These are phyloP conservation scores for Helenozyma baotianmanensis DNA, from an alignment of 805 yeast species.

Conservation along the genomic window DNA sequence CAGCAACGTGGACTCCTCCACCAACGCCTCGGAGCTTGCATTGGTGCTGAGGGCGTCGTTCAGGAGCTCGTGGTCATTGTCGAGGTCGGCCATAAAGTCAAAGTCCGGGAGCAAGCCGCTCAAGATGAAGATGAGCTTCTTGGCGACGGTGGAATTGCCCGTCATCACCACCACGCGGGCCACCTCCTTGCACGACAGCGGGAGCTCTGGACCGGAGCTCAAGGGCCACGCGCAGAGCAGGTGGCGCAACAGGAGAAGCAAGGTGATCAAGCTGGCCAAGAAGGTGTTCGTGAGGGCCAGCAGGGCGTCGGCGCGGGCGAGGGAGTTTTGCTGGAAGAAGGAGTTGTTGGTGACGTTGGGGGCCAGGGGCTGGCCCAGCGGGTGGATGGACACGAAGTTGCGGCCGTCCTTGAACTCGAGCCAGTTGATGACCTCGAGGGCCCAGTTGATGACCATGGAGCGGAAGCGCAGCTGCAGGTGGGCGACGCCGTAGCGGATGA, in stretches of 20 bases:
- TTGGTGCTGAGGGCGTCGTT: no score
- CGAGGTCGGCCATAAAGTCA: conserved; percentile 3
- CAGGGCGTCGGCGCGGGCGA: conserved; percentile 6
- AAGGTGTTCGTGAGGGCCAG: conserved; percentile 26
- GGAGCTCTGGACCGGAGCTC: no score
- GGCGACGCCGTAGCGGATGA: conserved; percentile 23
- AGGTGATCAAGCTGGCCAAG: conserved; percentile 43
- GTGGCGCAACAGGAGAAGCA: conserved; percentile 38
- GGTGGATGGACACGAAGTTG: conserved; percentile 6
- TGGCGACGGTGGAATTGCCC: conserved; percentile 56
- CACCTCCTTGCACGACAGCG: conserved; percentile 25
- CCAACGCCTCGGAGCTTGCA: no score
- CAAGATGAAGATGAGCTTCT: conserved; percentile 50
- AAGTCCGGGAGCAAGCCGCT: conserved; percentile 46
- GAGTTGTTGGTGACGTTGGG: conserved; percentile 6
- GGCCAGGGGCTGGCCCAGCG: conserved; percentile 6
- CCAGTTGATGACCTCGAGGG: conserved; percentile 50
- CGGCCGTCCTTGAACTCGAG: conserved; percentile 49
- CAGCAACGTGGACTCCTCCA: no score
- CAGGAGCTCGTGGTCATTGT: background rate
- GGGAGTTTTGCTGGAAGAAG: conserved; percentile 3
- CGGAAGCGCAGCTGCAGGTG: conserved; percentile 21
- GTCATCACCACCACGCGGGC: conserved; percentile 54
- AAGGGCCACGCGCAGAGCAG: conserved; percentile 33
- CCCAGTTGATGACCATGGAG: conserved; percentile 46